These are phyloP conservation scores for Torulaspora globosa DNA, from an alignment of 1,139 yeast species.

Conservation along the genomic window DNA sequence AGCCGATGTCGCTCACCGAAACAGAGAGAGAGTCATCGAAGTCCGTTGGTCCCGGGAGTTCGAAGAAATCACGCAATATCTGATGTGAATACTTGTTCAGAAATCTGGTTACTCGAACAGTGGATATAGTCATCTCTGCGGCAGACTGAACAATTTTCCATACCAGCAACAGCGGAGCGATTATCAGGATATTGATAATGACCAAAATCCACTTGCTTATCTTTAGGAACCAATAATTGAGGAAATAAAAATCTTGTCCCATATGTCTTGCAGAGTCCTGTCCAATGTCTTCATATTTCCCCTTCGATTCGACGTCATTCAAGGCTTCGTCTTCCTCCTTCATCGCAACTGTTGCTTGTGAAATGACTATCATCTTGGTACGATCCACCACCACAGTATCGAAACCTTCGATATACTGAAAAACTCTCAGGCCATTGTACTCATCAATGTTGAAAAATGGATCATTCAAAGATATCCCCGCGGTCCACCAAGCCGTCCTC, in stretches of 20 bases:
- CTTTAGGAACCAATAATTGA: constrained; percentile 38
- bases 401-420: constrained; percentile 28
- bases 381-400: constrained; percentile 37
- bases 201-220: constrained; percentile 46
- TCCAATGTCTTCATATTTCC: background rate
- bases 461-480: constrained; percentile 62
- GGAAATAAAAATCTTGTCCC: constrained; percentile 15
- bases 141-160: constrained; percentile 46
- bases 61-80: constrained; percentile 43
- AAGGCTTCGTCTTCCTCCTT: constrained; percentile 13
- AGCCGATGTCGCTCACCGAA: constrained; percentile 12
- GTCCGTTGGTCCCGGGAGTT: constrained; percentile 12
- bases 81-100: constrained; percentile 37
- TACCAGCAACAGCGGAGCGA: constrained; percentile 52
- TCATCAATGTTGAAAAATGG: constrained; percentile 45
- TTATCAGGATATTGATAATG: constrained; percentile 41
- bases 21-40: constrained; percentile 6
- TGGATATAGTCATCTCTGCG: constrained; percentile 38
- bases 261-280: constrained; percentile 7
- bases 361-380: constrained; percentile 26
- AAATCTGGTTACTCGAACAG: constrained; percentile 32
- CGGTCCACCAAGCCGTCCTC: constrained; percentile 77
- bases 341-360: constrained; percentile 3
- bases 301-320: constrained; percentile 4
- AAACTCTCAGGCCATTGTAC: constrained; percentile 26